Evolutionary conservation across 2,329 filamentous ascomycete genomes (phyloP).

Genomic region (Fusarium sp.): DNA sequence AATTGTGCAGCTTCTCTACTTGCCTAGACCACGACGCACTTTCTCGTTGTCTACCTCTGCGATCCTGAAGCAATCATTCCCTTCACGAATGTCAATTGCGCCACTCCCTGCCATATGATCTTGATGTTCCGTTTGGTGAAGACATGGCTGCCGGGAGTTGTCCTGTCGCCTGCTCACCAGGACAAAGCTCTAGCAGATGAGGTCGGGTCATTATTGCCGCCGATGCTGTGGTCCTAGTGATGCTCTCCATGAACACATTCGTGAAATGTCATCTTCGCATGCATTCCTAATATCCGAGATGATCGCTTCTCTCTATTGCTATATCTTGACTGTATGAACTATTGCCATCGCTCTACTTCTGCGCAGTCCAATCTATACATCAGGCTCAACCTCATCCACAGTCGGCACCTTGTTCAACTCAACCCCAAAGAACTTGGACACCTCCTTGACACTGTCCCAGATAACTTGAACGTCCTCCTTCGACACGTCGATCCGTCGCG

Average conservation of each 20-base stretch:
- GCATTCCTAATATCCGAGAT: not conserved
- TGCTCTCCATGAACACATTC: not conserved
- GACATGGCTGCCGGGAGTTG: too few relatives aligned
- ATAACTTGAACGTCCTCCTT: constrained; percentile 42
- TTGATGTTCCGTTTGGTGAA: too few relatives aligned
- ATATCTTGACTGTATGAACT: not conserved
- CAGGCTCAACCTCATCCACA: constrained; percentile 45
- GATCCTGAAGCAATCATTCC: too few relatives aligned
- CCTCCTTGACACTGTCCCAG: constrained; percentile 40
- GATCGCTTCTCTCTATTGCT: not conserved
- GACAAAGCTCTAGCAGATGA: too few relatives aligned
- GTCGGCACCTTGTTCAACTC: constrained; percentile 43
- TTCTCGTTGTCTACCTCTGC: too few relatives aligned
- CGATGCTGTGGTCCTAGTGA: too few relatives aligned
- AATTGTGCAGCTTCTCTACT: fast-evolving
- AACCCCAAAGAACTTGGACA: constrained; percentile 42
- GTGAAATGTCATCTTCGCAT: not conserved
- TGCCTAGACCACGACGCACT: fast-evolving
- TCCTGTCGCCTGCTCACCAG: too few relatives aligned
- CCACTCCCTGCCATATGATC: too few relatives aligned
- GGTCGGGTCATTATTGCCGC: too few relatives aligned
- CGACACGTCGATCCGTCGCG: constrained; percentile 44
- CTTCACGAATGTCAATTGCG: too few relatives aligned
- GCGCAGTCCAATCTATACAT: constrained; percentile 24
- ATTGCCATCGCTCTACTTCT: not conserved